Evolutionary conservation across 305 asterid species (phyloP).

Genomic region (Solanum hybrid): DNA sequence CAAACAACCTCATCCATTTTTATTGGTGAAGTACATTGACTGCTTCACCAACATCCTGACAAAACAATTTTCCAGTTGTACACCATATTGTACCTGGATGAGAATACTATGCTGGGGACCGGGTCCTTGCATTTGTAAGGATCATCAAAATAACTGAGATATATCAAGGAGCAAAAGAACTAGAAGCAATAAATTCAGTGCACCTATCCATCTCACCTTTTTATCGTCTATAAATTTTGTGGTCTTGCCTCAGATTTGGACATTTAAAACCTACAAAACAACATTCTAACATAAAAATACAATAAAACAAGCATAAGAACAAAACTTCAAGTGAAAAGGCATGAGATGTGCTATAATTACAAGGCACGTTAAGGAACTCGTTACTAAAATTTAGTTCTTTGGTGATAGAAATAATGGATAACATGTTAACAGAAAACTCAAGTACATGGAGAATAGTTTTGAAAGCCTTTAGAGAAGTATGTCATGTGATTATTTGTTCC

Average conservation of each 20-base stretch:
- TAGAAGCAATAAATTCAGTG: background rate
- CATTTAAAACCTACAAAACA: background rate
- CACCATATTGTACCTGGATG: background rate
- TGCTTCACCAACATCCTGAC: background rate
- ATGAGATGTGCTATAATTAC: background rate
- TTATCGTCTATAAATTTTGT: background rate
- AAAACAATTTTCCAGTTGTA: background rate
- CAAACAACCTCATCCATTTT: background rate
- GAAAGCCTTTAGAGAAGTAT: background rate
- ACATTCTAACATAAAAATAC: background rate
- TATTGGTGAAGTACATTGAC: background rate
- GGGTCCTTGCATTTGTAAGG: background rate
- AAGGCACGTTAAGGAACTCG: background rate
- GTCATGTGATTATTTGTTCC: background rate
- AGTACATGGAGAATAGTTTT: background rate
- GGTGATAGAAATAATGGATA: background rate
- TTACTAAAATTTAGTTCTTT: background rate
- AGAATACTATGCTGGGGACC: background rate
- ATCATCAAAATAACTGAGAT: background rate
- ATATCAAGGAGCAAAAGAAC: background rate
- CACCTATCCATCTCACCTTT: background rate
- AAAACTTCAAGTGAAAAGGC: background rate
- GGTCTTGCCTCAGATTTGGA: background rate
- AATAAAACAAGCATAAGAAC: background rate
- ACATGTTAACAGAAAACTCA: background rate